These are phyloP conservation scores for Termitomyces eurrhizus DNA, from an alignment of 768 basidiomycete species.

Conservation along the genomic window DNA sequence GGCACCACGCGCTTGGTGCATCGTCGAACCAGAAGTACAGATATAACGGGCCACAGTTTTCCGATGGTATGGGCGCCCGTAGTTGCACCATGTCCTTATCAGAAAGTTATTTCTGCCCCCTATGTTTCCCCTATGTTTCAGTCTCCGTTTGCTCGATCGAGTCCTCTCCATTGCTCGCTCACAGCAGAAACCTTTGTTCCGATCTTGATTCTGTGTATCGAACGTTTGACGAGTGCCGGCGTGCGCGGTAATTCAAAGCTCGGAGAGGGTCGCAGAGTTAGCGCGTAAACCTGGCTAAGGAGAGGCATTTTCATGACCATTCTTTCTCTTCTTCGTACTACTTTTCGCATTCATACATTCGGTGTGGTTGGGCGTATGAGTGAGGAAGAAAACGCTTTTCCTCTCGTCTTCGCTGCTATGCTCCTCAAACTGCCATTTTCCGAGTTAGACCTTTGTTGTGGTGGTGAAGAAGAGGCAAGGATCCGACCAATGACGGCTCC, in stretches of 20 bases:
- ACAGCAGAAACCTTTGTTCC: not conserved
- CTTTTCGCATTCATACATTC: not conserved
- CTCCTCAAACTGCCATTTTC: conserved; percentile 43
- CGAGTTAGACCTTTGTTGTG: conserved; percentile 21
- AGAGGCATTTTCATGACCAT: conserved; percentile 21
- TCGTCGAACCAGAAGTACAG: conserved; percentile 7
- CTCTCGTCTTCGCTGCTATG: conserved; percentile 34
- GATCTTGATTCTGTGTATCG: conserved; percentile 3
- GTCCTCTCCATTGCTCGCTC: not conserved
- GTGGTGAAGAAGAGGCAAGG: conserved; percentile 26
- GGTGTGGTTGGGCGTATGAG: not conserved
- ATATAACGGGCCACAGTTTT: not conserved
- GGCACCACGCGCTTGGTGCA: not conserved
- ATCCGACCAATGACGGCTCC: conserved; percentile 40
- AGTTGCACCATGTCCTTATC: not conserved
- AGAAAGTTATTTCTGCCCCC: not conserved
- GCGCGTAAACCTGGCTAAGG: conserved; percentile 12
- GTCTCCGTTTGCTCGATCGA: conserved; percentile 13
- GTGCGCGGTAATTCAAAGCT: conserved; percentile 4
- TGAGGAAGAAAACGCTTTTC: conserved; percentile 15
- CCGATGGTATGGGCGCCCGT: conserved; percentile 1
- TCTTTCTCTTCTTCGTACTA: conserved; percentile 40
- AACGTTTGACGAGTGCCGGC: not conserved
- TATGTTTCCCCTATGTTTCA: not conserved
- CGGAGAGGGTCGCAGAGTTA: conserved; percentile 4